phyloP scores from a whole-genome alignment of 2,329 filamentous ascomycete species.

The Penicillium sp. region DNA sequence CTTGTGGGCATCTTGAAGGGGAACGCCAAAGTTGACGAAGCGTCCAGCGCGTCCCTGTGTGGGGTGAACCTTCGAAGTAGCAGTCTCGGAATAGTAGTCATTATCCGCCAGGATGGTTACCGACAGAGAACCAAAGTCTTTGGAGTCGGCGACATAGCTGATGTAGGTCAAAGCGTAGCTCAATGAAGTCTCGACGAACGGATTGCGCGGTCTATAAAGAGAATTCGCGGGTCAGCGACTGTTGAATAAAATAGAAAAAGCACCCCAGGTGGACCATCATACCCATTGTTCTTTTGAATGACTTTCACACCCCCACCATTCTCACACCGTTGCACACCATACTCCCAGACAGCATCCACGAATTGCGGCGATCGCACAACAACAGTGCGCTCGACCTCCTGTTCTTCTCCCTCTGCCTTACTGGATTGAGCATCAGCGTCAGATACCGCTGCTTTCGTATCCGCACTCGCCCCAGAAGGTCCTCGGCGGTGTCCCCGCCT shows the following conservation, averaged over 20 bases:
- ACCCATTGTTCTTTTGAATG: conserved; percentile 63
- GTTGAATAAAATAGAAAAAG: not conserved
- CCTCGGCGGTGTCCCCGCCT: conserved; percentile 43
- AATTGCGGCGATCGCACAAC: conserved; percentile 94
- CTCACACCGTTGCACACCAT: conserved; percentile 74
- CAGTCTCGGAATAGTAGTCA: conserved; percentile 88
- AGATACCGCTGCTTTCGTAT: conserved; percentile 17
- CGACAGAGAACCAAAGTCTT: conserved; percentile 68
- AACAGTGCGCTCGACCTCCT: conserved; percentile 71
- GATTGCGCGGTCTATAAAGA: conserved; percentile 65
- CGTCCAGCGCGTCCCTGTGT: conserved; percentile 51
- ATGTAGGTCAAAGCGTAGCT: conserved; percentile 86
- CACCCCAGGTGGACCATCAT: conserved; percentile 17
- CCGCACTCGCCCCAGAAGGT: conserved; percentile 26
- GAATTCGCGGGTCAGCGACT: conserved; percentile 16
- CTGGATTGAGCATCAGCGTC: conserved; percentile 17
- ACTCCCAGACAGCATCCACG: conserved; percentile 82
- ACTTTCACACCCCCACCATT: conserved; percentile 79
- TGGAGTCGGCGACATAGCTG: conserved; percentile 54
- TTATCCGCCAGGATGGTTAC: conserved; percentile 93
- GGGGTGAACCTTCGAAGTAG: conserved; percentile 46
- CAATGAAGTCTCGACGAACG: conserved; percentile 91
- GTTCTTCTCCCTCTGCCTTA: conserved; percentile 49
- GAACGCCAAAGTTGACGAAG: conserved; percentile 80
- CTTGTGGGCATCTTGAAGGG: conserved; percentile 82